phyloP scores from a whole-genome alignment of 768 basidiomycete species.

The Naganishia friedmannii region DNA sequence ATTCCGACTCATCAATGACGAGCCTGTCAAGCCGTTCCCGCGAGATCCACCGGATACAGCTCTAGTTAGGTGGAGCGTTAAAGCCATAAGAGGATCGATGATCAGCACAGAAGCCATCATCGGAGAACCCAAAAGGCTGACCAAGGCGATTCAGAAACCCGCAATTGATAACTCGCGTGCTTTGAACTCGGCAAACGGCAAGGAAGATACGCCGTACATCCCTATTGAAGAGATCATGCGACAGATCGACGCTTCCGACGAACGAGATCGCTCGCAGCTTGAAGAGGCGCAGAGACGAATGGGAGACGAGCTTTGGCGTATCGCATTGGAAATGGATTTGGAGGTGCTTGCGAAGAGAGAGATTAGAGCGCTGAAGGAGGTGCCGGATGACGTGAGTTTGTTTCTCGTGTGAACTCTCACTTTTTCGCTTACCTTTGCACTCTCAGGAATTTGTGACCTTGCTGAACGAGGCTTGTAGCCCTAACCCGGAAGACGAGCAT shows the following conservation, averaged over 20 bases:
- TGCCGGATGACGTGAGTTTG: constrained; percentile 26
- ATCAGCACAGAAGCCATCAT: constrained; percentile 21
- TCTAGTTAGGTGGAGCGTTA: constrained; percentile 26
- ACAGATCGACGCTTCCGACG: constrained; percentile 19
- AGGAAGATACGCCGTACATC: not conserved
- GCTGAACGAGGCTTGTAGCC: constrained; percentile 25
- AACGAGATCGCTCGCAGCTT: constrained; percentile 14
- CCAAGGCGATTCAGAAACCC: constrained; percentile 4
- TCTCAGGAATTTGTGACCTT: constrained; percentile 15
- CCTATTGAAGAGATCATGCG: constrained; percentile 23
- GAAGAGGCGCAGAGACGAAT: constrained; percentile 25
- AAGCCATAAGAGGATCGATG: constrained; percentile 22
- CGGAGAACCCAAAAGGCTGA: not conserved
- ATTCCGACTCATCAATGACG: constrained; percentile 23
- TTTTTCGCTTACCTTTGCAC: not conserved
- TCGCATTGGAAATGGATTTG: constrained; percentile 33
- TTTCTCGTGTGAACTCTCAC: not conserved
- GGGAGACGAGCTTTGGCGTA: constrained; percentile 32
- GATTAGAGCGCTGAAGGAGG: constrained; percentile 28
- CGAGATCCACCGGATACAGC: constrained; percentile 29
- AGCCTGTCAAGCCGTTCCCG: constrained; percentile 13
- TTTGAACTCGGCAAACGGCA: not conserved
- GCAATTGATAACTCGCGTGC: constrained; percentile 2
- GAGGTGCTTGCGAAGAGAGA: constrained; percentile 21
- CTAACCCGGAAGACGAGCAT: constrained; percentile 17